Evolutionary conservation across 2,329 filamentous ascomycete species (phyloP).

Genomic region (Nothophoma quercina): DNA sequence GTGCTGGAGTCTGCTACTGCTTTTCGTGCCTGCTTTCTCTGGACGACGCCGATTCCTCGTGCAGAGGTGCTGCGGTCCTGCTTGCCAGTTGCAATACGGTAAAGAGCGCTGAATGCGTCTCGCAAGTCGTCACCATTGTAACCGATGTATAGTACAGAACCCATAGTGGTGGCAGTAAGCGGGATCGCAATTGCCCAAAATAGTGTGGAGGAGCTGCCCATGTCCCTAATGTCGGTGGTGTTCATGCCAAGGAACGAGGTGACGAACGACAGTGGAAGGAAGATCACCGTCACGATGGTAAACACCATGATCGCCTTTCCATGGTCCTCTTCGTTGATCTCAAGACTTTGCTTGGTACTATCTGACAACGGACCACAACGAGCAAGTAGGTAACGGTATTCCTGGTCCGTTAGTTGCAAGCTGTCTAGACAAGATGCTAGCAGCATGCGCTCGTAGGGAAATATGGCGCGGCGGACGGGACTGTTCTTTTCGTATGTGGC

Average conservation of each 20-base stretch:
- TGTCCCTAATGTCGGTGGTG: constrained; percentile 51
- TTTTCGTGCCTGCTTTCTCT: constrained; percentile 30
- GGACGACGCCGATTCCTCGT: constrained; percentile 35
- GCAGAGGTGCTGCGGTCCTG: constrained; percentile 20
- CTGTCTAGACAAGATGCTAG: constrained; percentile 32
- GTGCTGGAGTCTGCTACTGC: constrained; percentile 12
- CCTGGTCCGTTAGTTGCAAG: constrained; percentile 29
- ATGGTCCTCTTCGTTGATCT: constrained; percentile 49
- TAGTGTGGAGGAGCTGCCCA: constrained; percentile 47
- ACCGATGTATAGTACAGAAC: constrained; percentile 34
- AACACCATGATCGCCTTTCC: constrained; percentile 56
- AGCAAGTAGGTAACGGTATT: constrained; percentile 33
- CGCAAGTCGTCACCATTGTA: constrained; percentile 41
- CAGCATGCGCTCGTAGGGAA: constrained; percentile 32
- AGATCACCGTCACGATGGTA: constrained; percentile 55
- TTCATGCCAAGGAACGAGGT: constrained; percentile 55
- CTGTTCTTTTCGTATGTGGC: constrained; percentile 30
- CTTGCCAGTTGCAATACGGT: constrained; percentile 29
- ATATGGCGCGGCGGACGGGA: constrained; percentile 30
- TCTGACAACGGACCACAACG: constrained; percentile 42
- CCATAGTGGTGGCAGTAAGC: constrained; percentile 37
- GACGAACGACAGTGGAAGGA: constrained; percentile 55
- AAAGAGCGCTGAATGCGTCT: constrained; percentile 17
- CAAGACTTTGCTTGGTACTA: constrained; percentile 43
- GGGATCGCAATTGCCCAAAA: constrained; percentile 51